phyloP scores from a whole-genome alignment of 306 rosid genomes.

The Prunus fruticosa region DNA sequence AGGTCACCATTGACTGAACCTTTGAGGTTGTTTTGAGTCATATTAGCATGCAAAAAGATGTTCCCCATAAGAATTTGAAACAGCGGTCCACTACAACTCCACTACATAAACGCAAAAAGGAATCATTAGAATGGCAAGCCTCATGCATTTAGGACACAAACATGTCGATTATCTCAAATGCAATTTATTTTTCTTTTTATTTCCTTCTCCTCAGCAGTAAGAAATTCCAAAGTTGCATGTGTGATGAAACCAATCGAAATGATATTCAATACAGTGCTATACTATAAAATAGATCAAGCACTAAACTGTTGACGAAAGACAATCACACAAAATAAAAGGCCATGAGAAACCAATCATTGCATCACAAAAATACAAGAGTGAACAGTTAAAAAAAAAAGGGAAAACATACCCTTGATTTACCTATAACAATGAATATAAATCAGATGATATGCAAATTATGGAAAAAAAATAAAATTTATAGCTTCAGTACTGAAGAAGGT shows the following conservation, averaged over 20 bases:
- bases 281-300: not conserved
- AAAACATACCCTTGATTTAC: not conserved
- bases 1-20: constrained; percentile 52
- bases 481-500: constrained; percentile 8
- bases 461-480: not conserved
- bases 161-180: not conserved
- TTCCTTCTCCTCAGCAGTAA: too few species aligned
- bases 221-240: too few species aligned
- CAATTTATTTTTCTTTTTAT: too few species aligned
- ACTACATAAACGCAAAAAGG: constrained; percentile 40
- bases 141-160: not conserved
- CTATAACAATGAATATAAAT: not conserved
- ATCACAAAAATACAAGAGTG: too few species aligned
- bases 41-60: constrained; percentile 46
- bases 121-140: constrained; percentile 2
- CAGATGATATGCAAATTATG: not conserved
- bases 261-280: not conserved
- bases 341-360: too few species aligned
- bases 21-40: constrained; percentile 46
- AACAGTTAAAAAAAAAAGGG: not conserved
- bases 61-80: constrained; percentile 67
- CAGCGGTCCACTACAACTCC: constrained; percentile 85
- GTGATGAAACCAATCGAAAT: too few species aligned
- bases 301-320: too few species aligned
- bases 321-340: not conserved